A percentile compares a stretch with the other conserved stretches of the same genome.
Conservation (phyloP, 495 filamentous ascomycete genomes). For the Daldinia concentrica region DNA sequence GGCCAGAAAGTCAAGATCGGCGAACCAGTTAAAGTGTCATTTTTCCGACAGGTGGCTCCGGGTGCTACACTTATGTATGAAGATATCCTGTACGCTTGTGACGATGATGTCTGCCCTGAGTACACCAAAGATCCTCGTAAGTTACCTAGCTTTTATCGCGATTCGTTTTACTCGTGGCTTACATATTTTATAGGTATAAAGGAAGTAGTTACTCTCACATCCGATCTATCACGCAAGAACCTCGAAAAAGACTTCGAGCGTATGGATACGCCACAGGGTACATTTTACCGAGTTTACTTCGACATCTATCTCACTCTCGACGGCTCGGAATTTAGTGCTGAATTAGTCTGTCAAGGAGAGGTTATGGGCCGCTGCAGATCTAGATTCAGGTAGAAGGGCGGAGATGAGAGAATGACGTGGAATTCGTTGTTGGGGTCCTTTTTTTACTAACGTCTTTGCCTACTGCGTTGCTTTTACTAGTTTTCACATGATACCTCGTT, state of each 20-base stretch:
- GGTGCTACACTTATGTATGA: conserved; percentile 99
- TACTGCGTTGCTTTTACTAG: conserved; percentile 33
- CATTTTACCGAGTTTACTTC: conserved; percentile 90
- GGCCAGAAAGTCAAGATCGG: conserved; percentile 98
- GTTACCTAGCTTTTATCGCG: conserved; percentile 50
- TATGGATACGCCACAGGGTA: conserved; percentile 98
- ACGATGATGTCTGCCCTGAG: conserved; percentile 97
- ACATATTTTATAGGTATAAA: conserved; percentile 80
- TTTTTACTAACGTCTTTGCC: conserved; percentile 27
- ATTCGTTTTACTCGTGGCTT: conserved; percentile 31
- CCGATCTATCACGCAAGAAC: conserved; percentile 96
- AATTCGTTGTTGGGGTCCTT: conserved; percentile 15
- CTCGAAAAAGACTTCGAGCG: conserved; percentile 98
- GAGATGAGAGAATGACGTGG: not conserved
- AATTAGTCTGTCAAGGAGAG: conserved; percentile 97
- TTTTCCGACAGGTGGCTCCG: conserved; percentile 97
- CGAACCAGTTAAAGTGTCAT: conserved; percentile 97
- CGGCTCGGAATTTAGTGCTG: conserved; percentile 96
- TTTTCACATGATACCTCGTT: conserved; percentile 41
- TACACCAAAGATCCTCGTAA: conserved; percentile 99
- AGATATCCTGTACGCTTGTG: conserved; percentile 97
- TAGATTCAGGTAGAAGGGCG: conserved; percentile 69
- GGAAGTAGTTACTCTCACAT: conserved; percentile 97
- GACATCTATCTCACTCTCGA: conserved; percentile 93
- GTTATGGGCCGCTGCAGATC: conserved; percentile 97